Evolutionary conservation across 2,329 filamentous ascomycete species (phyloP).

Genomic region (Cladorrhinum sp.): DNA sequence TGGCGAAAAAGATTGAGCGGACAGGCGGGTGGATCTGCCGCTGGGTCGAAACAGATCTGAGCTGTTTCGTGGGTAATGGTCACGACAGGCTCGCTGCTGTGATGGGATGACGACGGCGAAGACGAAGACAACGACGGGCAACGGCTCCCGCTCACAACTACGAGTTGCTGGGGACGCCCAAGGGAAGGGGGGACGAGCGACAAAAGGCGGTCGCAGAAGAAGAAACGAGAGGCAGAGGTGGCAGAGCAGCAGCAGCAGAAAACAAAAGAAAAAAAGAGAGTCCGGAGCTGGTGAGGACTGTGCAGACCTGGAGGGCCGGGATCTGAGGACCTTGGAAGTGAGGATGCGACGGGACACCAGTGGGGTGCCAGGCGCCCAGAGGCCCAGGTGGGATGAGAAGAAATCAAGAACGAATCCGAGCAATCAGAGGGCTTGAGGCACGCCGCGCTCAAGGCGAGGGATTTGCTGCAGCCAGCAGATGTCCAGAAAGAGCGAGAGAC

Average conservation of each 20-base stretch:
- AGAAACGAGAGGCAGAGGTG: slow-evolving; percentile 8
- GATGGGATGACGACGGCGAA: slow-evolving; percentile 3
- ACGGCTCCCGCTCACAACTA: neutral
- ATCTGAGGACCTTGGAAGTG: neutral
- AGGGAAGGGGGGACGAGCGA: slow-evolving; percentile 1
- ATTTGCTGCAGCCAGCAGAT: slow-evolving; percentile 17
- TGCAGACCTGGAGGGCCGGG: neutral
- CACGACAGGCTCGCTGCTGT: neutral
- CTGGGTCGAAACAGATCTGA: neutral
- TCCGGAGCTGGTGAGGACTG: neutral
- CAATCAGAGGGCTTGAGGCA: slow-evolving; percentile 21
- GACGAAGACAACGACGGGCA: neutral
- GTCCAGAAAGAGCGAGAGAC: neutral
- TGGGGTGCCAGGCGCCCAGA: neutral
- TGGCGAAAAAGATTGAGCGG: slow-evolving; percentile 4
- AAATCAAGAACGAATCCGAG: slow-evolving; percentile 19
- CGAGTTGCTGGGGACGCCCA: neutral
- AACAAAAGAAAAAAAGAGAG: slow-evolving; percentile 13
- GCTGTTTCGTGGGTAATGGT: neutral
- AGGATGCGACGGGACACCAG: neutral
- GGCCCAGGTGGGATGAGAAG: slow-evolving; percentile 17
- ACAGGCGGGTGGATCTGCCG: neutral
- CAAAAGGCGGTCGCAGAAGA: slow-evolving; percentile 11
- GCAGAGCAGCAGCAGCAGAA: slow-evolving; percentile 6
- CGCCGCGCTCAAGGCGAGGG: slow-evolving; percentile 19